Evolutionary conservation across 129 eudicot species (phyloP), one percentile per base, ranked within the genome.

Genomic region (Gnaphalium uliginosum): DNA sequence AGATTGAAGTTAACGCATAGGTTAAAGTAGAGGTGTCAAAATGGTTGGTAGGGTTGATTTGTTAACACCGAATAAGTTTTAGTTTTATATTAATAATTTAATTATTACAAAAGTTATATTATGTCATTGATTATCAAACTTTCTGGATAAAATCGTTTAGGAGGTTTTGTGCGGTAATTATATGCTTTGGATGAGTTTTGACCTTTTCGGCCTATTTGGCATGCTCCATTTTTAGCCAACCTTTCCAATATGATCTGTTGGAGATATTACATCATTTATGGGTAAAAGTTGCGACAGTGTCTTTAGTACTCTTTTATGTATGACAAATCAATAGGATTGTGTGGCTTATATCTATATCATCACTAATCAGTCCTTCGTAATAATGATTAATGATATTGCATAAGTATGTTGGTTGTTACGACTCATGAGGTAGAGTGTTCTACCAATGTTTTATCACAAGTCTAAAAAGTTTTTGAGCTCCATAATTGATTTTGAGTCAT

Each of bases 391-490:
- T 39, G 46, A 39, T 39, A 39, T 9, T 39, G 46, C 14, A 9
- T 27, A 27, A 25, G 68, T 62, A 62, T 62, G 68, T 24, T 7
- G 8, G 27, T 62, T 17, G 39, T 62, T 39, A 39, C 2, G 46
- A 39, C 14, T 39, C 39, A 5, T 6, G 35, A 26, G 68, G 29
- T 22, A 22, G n/a, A 29, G 68, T 27, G 11, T 22, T 62, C 21
- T 62, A 24, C 19, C 0, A 29, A 27, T 27, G 15, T 68, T 14
- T 41, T 68, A 23, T n/a, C 48, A 6, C 6, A 23, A 66, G 51
- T 35, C 4, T 35, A 33, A 66, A 46, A 69, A 26, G 27, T 46
- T 48, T 69, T 6, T 69, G 62, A 59, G 17, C 32, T 69, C 61
- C 46, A 24, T 6, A 69, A 48, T 51, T 53, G 17, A 10, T 8